These are phyloP conservation scores for Peronospora farinosa DNA, from an alignment of 352 stramenopile genomes.

Conservation along the genomic window DNA sequence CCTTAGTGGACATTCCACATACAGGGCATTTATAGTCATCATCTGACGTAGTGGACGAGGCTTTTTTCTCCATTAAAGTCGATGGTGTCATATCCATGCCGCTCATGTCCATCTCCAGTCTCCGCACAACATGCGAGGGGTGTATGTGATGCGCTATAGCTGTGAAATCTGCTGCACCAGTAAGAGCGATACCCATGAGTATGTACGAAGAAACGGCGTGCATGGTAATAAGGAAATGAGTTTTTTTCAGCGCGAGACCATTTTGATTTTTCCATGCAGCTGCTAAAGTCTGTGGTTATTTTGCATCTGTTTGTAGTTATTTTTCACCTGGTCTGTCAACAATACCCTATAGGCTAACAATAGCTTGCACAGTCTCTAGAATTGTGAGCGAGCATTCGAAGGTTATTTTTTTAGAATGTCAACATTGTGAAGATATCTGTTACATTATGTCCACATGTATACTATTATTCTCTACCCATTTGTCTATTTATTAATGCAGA, in stretches of 20 bases:
- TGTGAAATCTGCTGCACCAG: slow-evolving; percentile 8
- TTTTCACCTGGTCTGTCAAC: slow-evolving; percentile 10
- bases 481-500: too few species aligned
- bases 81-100: slow-evolving; percentile 20
- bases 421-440: too few species aligned
- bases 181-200: slow-evolving; percentile 5
- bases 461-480: too few species aligned
- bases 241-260: too few species aligned
- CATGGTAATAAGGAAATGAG: slow-evolving; percentile 1
- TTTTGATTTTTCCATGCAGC: too few species aligned
- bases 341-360: slow-evolving; percentile 1
- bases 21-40: slow-evolving; percentile 51
- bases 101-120: slow-evolving; percentile 26
- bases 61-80: slow-evolving; percentile 13
- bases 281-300: too few species aligned
- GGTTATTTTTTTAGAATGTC: too few species aligned
- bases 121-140: slow-evolving; percentile 21
- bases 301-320: too few species aligned
- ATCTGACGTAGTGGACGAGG: slow-evolving; percentile 9
- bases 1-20: slow-evolving; percentile 59
- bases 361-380: too few species aligned
- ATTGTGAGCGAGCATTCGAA: too few species aligned
- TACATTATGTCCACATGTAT: too few species aligned
- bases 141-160: slow-evolving; percentile 20
- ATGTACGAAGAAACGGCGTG: slow-evolving; percentile 8